Evolutionary conservation across 306 rosid genomes (phyloP).

Genomic region (Rubus parviflorus): DNA sequence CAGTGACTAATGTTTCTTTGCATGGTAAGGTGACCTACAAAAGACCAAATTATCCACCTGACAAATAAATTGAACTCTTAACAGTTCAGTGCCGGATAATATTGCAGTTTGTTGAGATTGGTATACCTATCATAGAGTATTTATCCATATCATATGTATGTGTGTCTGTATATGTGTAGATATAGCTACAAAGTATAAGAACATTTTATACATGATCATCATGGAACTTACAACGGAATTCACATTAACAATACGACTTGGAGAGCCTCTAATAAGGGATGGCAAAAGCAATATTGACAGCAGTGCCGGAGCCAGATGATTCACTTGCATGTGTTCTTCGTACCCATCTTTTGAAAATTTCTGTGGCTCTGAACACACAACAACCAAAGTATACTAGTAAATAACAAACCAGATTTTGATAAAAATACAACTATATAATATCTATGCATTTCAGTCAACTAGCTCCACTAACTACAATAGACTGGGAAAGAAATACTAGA

Average conservation of each 20-base stretch:
- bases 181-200: background rate
- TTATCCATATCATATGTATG: too few relatives aligned
- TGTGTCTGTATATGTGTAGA: too few relatives aligned
- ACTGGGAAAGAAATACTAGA: background rate
- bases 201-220: background rate
- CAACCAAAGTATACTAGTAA: slow-evolving; percentile 25
- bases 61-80: too few relatives aligned
- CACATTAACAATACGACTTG: slow-evolving; percentile 87
- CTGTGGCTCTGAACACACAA: slow-evolving; percentile 70
- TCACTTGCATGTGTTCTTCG: slow-evolving; percentile 98
- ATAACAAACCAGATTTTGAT: background rate
- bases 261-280: slow-evolving; percentile 88
- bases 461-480: background rate
- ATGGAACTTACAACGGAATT: slow-evolving; percentile 79
- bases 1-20: too few relatives aligned
- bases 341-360: slow-evolving; percentile 85
- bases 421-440: background rate
- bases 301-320: slow-evolving; percentile 95
- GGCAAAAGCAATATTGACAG: slow-evolving; percentile 93
- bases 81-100: too few relatives aligned
- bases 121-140: background rate
- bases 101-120: background rate
- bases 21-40: too few relatives aligned
- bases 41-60: too few relatives aligned
- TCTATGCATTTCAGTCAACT: background rate